Base-by-base conservation (phyloP, 345 rosid species). In the Carallia pectinifolia region DNA sequence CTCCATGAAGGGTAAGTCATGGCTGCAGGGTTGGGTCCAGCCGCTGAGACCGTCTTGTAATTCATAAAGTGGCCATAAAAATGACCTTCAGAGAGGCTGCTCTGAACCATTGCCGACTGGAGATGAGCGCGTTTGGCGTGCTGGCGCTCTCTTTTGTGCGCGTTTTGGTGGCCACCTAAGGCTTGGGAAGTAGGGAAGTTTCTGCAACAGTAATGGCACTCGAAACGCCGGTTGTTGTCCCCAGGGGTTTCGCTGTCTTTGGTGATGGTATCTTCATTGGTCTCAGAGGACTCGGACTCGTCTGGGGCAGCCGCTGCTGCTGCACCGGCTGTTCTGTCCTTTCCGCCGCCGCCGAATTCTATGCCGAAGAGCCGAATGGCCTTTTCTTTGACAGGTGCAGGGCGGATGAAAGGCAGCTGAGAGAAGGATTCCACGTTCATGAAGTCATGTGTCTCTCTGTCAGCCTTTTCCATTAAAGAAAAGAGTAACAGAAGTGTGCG, bases 161-260 rank as follows among this genome's bases (percentile, higher is more conserved):
- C 99, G 90, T 94, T 94, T 76, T 94, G 99, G 77, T 94, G 99
- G 53, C 99, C 99, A 38, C 99, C 99, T 39, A 94, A 81, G 76
- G 99, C 99, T 82, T 94, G 99, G 15, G 99, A 94, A 37, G 99
- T 94, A 1, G 97, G 97, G 89, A 94, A 94, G 85, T 94, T 91
- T 74, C 97, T 77, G 77, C 87, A 90, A 61, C 99, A 94, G 62
- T 94, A 94, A 79, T 94, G 97, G 76, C 99, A 94, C 80, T 91
- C 98, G 67, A 94, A 94, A 74, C 95, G 80, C 65, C 97, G 58
- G 44, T 75, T 82, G 71, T 73, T 89, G 31, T 83, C 91, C 15
- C 78, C 85, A 18, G 74, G 23, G 10, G 29, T 74, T 5, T 73
- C 81, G 33, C 73, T 75, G 29, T 81, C 82, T 54, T 80, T 77